Evolutionary conservation across 352 stramenopile species (phyloP).

Genomic region (Chrysophaeum taylorii): DNA sequence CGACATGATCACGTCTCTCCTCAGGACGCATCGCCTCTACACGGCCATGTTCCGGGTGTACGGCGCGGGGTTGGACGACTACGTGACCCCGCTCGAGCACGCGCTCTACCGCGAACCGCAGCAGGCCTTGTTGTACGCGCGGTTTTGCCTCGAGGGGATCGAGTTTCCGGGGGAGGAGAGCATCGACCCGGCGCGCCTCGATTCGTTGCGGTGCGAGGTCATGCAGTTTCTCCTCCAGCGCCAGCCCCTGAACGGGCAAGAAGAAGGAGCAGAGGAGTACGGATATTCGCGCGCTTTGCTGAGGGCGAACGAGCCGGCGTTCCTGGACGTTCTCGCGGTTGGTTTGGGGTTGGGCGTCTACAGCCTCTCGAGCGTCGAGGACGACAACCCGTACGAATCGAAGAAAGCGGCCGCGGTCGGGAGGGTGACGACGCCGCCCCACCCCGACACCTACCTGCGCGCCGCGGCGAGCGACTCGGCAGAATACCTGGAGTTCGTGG

Average conservation of each 20-base stretch:
- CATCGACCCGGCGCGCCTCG: constrained; percentile 54
- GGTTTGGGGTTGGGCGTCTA: too few species aligned
- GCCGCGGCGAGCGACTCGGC: too few species aligned
- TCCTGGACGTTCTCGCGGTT: constrained; percentile 68
- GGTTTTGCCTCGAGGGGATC: constrained; percentile 71
- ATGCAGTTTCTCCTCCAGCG: constrained; percentile 71
- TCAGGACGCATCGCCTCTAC: constrained; percentile 76
- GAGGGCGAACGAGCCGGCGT: constrained; percentile 68
- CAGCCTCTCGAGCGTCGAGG: background rate
- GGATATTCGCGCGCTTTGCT: constrained; percentile 70
- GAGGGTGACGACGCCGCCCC: too few species aligned
- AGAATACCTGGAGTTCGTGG: too few species aligned
- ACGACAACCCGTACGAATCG: background rate
- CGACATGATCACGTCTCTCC: constrained; percentile 80
- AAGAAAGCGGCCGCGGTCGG: background rate
- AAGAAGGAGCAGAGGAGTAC: too few species aligned
- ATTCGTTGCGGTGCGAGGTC: constrained; percentile 46
- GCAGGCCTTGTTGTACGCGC: constrained; percentile 75
- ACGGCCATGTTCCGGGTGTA: constrained; percentile 87
- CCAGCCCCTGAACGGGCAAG: too few species aligned
- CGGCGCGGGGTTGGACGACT: constrained; percentile 79
- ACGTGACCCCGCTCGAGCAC: constrained; percentile 73
- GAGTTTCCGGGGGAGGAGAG: constrained; percentile 70
- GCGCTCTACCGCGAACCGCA: constrained; percentile 54
- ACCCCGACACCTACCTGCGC: too few species aligned